Percentiles rank a stretch among this genome's conserved stretches.
Evolutionary conservation across 2,329 filamentous ascomycete species (phyloP).

Genomic region (Rhynchosporium agropyri): DNA sequence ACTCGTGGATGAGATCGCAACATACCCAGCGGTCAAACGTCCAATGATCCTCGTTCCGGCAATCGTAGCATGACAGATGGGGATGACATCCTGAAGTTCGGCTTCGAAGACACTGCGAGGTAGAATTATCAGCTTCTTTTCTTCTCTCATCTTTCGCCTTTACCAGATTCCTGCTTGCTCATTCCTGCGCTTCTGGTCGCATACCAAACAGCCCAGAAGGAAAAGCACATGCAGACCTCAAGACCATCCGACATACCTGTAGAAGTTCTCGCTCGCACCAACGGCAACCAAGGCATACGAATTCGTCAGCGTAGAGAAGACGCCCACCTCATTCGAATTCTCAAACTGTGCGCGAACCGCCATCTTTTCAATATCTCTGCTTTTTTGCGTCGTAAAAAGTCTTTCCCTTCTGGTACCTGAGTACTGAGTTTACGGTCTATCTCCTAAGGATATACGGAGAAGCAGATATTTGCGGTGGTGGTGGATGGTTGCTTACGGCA

Average conservation of each 20-base stretch:
- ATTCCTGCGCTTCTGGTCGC: neutral
- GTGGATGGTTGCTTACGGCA: neutral
- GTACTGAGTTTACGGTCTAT: neutral
- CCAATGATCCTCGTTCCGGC: slow-evolving; percentile 96
- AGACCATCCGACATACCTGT: slow-evolving; percentile 60
- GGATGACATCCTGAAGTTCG: slow-evolving; percentile 95
- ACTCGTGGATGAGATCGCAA: slow-evolving; percentile 20
- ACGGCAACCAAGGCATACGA: slow-evolving; percentile 93
- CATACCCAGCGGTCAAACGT: slow-evolving; percentile 86
- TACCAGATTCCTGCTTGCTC: neutral
- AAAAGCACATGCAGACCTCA: neutral
- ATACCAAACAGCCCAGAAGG: neutral
- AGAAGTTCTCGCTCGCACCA: slow-evolving; percentile 98
- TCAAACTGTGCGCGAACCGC: slow-evolving; percentile 77
- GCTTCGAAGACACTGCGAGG: slow-evolving; percentile 85
- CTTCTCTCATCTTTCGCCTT: neutral
- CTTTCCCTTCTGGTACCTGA: slow-evolving; percentile 3
- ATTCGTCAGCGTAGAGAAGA: slow-evolving; percentile 96
- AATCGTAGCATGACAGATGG: slow-evolving; percentile 95
- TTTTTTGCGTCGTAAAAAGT: slow-evolving; percentile 7
- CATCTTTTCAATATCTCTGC: slow-evolving; percentile 50
- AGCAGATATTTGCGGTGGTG: neutral
- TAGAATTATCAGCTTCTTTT: slow-evolving; percentile 18
- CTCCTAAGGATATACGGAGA: neutral
- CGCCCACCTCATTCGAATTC: slow-evolving; percentile 94